Evolutionary conservation across 2,329 filamentous ascomycete genomes (phyloP).

Genomic region (Xylariaceae sp.): DNA sequence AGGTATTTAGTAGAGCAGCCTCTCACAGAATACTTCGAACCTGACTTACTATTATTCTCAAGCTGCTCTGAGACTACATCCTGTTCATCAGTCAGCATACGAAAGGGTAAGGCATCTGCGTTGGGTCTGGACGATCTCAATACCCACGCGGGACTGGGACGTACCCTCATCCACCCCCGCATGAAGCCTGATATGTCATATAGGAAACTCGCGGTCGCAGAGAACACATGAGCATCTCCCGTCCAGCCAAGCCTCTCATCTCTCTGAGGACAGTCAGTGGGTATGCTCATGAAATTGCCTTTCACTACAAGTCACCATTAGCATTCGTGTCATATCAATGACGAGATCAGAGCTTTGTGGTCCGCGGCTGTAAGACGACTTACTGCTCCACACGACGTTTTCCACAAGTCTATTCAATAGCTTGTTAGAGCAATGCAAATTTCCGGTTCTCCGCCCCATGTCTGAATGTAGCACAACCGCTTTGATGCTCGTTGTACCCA

Average conservation of each 20-base stretch:
- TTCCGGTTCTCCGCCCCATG: slow-evolving; percentile 42
- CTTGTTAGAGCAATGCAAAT: slow-evolving; percentile 48
- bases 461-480: slow-evolving; percentile 50
- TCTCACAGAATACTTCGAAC: too few species aligned
- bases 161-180: slow-evolving; percentile 41
- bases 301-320: slow-evolving; percentile 32
- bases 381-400: slow-evolving; percentile 51
- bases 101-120: too few species aligned
- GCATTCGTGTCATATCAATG: neutral
- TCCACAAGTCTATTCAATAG: slow-evolving; percentile 51
- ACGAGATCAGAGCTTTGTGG: neutral
- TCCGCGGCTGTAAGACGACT: slow-evolving; percentile 3
- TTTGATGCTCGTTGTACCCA: slow-evolving; percentile 25
- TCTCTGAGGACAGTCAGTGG: slow-evolving; percentile 47
- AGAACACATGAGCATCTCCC: slow-evolving; percentile 44
- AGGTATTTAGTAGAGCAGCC: slow-evolving; percentile 2
- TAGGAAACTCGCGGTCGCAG: slow-evolving; percentile 47
- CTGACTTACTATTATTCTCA: slow-evolving; percentile 18
- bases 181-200: slow-evolving; percentile 51
- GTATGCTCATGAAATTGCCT: slow-evolving; percentile 55
- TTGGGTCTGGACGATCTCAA: too few species aligned
- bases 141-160: neutral
- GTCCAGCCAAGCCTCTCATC: slow-evolving; percentile 50
- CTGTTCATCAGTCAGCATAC: slow-evolving; percentile 5
- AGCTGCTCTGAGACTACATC: slow-evolving; percentile 39